Percentiles rank a stretch among this genome's conserved stretches.
Evolutionary conservation across 768 basidiomycete genomes (phyloP).

Genomic region (Coprinellus micaceus): DNA sequence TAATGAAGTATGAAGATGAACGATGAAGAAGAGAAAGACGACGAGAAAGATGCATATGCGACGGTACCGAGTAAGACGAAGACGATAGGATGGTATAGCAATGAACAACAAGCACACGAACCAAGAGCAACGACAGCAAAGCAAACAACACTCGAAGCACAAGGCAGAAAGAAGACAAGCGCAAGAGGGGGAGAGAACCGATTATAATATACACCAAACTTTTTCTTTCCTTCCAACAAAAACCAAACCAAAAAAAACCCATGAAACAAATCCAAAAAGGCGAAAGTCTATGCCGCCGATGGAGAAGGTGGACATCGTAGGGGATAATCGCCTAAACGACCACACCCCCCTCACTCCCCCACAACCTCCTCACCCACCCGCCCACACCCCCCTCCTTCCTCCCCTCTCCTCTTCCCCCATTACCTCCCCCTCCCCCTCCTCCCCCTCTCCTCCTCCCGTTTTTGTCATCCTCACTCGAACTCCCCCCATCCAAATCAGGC

Average conservation of each 20-base stretch:
- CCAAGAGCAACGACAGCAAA: background rate
- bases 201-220: too few species aligned
- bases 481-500: constrained; percentile 15
- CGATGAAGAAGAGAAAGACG: background rate
- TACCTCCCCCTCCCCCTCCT: too few species aligned
- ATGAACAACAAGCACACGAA: background rate
- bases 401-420: constrained; percentile 6
- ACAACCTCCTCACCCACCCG: constrained; percentile 17
- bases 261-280: background rate
- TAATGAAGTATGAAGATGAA: background rate
- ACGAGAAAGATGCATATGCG: background rate
- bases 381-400: constrained; percentile 12
- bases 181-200: too few species aligned
- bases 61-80: background rate
- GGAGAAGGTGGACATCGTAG: background rate
- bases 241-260: background rate
- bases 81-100: too few species aligned
- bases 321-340: background rate
- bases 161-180: too few species aligned
- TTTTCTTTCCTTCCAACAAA: background rate
- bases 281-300: background rate
- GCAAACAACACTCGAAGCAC: too few species aligned
- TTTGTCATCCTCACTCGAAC: constrained; percentile 11
- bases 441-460: too few species aligned
- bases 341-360: constrained; percentile 9